A percentile compares a stretch with the other conserved stretches of the same genome.
These are phyloP conservation scores for Penicillium coprophilum DNA, from an alignment of 495 filamentous ascomycete species.

Conservation along the genomic window DNA sequence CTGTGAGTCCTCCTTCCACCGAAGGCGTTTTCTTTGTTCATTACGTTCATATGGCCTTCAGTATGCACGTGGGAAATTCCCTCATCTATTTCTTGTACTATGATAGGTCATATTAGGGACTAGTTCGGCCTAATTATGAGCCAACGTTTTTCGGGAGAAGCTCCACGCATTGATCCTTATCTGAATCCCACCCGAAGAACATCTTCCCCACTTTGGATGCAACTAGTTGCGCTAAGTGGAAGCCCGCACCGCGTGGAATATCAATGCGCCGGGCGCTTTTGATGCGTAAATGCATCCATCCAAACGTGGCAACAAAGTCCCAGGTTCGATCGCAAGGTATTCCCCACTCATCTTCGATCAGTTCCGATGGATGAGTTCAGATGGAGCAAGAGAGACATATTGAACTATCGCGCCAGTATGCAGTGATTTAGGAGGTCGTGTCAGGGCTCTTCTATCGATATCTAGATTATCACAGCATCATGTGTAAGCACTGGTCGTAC, in stretches of 20 bases:
- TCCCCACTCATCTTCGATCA: neutral
- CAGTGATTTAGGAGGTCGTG: neutral
- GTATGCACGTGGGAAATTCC: neutral
- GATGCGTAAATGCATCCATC: neutral
- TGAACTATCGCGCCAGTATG: neutral
- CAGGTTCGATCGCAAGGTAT: neutral
- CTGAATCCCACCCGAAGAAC: neutral
- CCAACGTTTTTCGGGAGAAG: neutral
- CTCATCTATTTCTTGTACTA: neutral
- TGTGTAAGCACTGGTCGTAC: neutral
- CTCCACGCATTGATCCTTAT: neutral
- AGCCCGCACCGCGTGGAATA: neutral
- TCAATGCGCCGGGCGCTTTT: neutral
- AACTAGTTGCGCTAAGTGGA: neutral
- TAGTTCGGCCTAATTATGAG: neutral
- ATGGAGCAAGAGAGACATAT: neutral
- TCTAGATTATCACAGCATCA: neutral
- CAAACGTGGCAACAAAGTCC: neutral
- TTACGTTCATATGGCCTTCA: neutral
- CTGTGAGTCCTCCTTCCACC: neutral
- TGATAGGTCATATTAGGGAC: neutral
- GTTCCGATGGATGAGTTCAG: neutral
- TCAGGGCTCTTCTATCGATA: neutral
- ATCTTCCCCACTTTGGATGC: neutral
- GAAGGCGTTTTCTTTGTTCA: neutral